phyloP scores from a whole-genome alignment of 257 asterid genomes.

The Buddleja alternifolia region DNA sequence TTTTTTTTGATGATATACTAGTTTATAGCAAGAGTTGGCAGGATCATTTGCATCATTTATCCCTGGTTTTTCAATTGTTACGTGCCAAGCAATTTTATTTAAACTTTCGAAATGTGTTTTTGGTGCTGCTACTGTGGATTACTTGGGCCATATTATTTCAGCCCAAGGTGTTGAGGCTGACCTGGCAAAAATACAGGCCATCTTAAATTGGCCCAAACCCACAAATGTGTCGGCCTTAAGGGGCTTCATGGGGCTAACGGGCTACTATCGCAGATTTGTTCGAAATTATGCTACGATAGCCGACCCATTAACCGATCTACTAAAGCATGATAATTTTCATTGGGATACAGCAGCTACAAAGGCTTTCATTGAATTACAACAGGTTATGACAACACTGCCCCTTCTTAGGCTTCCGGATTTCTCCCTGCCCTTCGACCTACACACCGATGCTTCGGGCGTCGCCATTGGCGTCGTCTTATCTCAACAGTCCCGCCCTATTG shows the following conservation, averaged over 20 bases:
- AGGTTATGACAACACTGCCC: background rate
- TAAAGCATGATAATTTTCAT: too few species aligned
- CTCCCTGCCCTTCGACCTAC: background rate
- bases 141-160: background rate
- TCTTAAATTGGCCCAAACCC: background rate
- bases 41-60: background rate
- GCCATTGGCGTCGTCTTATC: background rate
- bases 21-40: background rate
- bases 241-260: background rate
- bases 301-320: constrained; percentile 4
- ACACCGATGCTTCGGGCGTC: background rate
- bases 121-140: background rate
- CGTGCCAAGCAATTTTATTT: background rate
- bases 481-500: background rate
- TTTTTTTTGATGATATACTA: constrained; percentile 17
- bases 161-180: background rate
- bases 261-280: too few species aligned
- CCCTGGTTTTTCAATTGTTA: too few species aligned
- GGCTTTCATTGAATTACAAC: background rate
- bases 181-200: background rate
- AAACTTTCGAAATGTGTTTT: constrained; percentile 16
- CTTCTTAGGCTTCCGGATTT: background rate
- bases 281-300: too few species aligned
- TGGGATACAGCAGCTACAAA: background rate
- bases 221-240: background rate